phyloP scores from a whole-genome alignment of 164 flowering plant species.

The Taxillus chinensis region DNA sequence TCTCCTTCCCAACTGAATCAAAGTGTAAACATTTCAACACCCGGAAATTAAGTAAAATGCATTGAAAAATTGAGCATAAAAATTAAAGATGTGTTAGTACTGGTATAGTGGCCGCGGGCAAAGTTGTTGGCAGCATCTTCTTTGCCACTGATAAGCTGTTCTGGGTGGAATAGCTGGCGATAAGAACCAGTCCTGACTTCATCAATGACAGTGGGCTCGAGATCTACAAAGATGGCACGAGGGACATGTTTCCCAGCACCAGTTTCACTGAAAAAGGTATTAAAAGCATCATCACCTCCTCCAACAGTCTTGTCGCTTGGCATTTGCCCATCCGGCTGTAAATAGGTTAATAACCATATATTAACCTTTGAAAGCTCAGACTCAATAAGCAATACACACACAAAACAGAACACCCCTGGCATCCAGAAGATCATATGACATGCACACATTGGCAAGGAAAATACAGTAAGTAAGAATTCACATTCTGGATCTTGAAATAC shows the following conservation, averaged over 20 bases:
- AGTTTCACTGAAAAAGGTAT: constrained; percentile 71
- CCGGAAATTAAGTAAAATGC: not conserved
- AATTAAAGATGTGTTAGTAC: constrained; percentile 8
- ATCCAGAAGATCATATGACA: no score
- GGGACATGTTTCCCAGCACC: constrained; percentile 86
- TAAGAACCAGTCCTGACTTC: constrained; percentile 57
- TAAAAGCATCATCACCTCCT: constrained; percentile 55
- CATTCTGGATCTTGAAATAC: no score
- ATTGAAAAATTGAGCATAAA: not conserved
- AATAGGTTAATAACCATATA: not conserved
- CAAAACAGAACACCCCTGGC: no score
- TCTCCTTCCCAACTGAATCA: constrained; percentile 67
- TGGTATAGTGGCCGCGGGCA: constrained; percentile 54
- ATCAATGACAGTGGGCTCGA: constrained; percentile 56
- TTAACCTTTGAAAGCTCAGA: no score
- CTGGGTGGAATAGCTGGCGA: constrained; percentile 78
- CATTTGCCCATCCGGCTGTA: constrained; percentile 70
- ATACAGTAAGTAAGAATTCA: no score
- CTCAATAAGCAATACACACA: no score
- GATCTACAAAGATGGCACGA: constrained; percentile 60
- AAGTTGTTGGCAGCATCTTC: constrained; percentile 63
- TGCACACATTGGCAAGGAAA: no score
- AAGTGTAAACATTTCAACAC: not conserved
- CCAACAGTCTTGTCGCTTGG: constrained; percentile 61
- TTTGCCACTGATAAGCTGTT: constrained; percentile 62